Percentiles rank a stretch among this genome's conserved stretches.
Conservation (phyloP, 805 yeast genomes). For the Starmerella khaoyaiensis region DNA sequence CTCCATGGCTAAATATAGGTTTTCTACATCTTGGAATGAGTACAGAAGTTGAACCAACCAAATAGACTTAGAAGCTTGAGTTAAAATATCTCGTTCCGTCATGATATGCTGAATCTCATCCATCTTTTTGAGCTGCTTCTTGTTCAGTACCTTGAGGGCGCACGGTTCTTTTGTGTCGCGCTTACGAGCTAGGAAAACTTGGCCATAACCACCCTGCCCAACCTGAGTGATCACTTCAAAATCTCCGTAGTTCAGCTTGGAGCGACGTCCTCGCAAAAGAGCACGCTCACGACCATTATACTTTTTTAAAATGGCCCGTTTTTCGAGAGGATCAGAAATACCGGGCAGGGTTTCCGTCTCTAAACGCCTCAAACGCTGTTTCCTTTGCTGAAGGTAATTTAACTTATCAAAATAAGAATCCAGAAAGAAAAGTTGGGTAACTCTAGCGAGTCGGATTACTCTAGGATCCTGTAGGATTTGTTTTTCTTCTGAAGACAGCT, state of each 20-base stretch:
- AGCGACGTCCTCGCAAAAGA: constrained; percentile 70
- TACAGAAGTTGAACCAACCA: constrained; percentile 91
- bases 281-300: constrained; percentile 78
- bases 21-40: constrained; percentile 87
- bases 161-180: constrained; percentile 89
- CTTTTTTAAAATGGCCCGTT: constrained; percentile 55
- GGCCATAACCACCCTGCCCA: constrained; percentile 99
- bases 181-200: constrained; percentile 90
- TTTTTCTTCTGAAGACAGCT: constrained; percentile 20
- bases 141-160: constrained; percentile 84
- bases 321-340: constrained; percentile 29
- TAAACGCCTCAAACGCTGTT: constrained; percentile 67
- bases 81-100: constrained; percentile 90
- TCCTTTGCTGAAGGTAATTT: constrained; percentile 77
- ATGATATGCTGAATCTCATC: constrained; percentile 93
- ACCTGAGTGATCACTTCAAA: constrained; percentile 95
- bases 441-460: constrained; percentile 75
- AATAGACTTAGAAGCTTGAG: constrained; percentile 78
- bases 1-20: constrained; percentile 93
- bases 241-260: constrained; percentile 87
- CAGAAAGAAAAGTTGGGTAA: constrained; percentile 83
- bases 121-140: constrained; percentile 68
- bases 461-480: constrained; percentile 53
- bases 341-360: constrained; percentile 34
- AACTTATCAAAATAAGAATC: constrained; percentile 95